Evolutionary conservation across 2,329 filamentous ascomycete genomes (phyloP), one percentile per base, ranked within the genome.

Genomic region (Pseudocercospora macadamiae): DNA sequence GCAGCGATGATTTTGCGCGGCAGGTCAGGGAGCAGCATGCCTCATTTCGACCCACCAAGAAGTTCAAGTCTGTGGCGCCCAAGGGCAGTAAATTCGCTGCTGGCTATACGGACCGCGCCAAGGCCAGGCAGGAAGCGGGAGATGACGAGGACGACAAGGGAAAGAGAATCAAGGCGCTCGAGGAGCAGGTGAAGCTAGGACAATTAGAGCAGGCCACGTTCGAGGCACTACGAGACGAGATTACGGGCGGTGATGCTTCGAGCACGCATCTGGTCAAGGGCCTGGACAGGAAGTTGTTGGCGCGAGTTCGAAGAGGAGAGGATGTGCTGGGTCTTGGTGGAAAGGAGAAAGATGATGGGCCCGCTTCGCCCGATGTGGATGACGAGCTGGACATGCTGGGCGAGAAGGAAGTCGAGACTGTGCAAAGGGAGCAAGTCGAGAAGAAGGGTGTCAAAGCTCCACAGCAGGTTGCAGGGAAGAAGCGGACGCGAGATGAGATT

Each of bases 201-300:
- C 86, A 96, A 75, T 92, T 97, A 64, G 90, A 96, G 66, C 83
- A 86, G 66, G 83, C 83, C 49, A 91, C 87, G 0, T 96, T 96
- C 72, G 87, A 93, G 68, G 86, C 83, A 67, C 74, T 93, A 37
- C 81, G 89, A 30, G 84, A 84, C 63, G 84, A 96, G 66, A 91
- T 97, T 55, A 80, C 91, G 0, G 93, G 92, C 3, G 93, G 93
- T 6, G 89, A 96, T 72, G 76, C 93, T 19, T 80, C 80, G 12
- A 91, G 86, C 67, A 96, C 92, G 12, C 91, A 96, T 80, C 76
- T 97, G 64, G 88, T 97, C 48, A 97, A 97, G 72, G 95, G 95
- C 0, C 76, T 99, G 51, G 95, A 99, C 75, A 89, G 91, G 72
- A 89, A 89, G 73, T 79, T 97, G 10, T 78, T 93, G 25, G 85